Evolutionary conservation across 2,329 filamentous ascomycete genomes (phyloP), one percentile per base, ranked within the genome.

Genomic region (Pezizomycotina sp.): DNA sequence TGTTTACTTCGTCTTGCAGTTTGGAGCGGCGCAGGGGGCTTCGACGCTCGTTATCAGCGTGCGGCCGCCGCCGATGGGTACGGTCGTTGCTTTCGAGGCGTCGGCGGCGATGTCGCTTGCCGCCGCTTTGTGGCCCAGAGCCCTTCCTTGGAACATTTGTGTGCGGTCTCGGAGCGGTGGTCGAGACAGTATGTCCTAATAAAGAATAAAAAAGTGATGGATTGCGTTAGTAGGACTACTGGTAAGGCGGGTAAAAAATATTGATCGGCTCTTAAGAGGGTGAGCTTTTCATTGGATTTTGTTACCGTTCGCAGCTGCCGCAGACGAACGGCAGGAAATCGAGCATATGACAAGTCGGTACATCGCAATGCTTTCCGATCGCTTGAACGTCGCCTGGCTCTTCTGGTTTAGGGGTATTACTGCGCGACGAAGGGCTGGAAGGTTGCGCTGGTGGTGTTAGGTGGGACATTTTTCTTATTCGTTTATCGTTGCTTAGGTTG

Each of bases 311-410:
- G 61, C 89, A 98, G 49, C 79, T 89, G 56, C 91, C 80, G 62
- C 89, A 98, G 54, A 74, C 69, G 59, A 95, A 95, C 3, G 89
- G 89, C 4, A 98, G 71, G 58, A 98, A 95, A 60, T 95, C 89
- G 43, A 95, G 78, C 55, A 89, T 79, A 56, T 84, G 77, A 65
- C 89, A 98, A 65, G 82, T 91, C 47, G 77, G 65, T 60, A 79
- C 76, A 58, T 93, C 74, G 68, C 89, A 98, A 63, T 93, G 84
- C 45, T 71, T 71, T 58, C 89, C 89, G 50, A 95, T 77, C 15
- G 84, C 69, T 51, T 80, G 76, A 30, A 84, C 76, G 59, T 93
- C 84, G 55, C 66, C 67, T n/a, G n/a, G n/a, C n/a, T n/a, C n/a
- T n/a, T n/a, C n/a, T n/a, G n/a, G n/a, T n/a, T 43, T 23, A 48